These are phyloP conservation scores for Shiraia sp. DNA, from an alignment of 2,329 filamentous ascomycete species.

Conservation along the genomic window DNA sequence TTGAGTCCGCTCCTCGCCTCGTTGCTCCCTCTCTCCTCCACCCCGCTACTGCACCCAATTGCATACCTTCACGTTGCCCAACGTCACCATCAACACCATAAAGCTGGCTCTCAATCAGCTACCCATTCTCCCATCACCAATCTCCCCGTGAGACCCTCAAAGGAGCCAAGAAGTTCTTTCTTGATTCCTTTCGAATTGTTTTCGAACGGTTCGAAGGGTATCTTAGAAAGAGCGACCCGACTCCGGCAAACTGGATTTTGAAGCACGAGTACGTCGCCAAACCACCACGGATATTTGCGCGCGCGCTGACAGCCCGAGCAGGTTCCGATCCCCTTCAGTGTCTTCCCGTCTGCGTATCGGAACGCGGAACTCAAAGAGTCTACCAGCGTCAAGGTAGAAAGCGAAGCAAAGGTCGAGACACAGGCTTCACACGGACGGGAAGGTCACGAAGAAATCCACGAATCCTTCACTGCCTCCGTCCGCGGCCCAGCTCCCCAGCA, in stretches of 20 bases:
- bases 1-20: slow-evolving; percentile 38
- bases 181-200: slow-evolving; percentile 68
- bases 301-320: slow-evolving; percentile 19
- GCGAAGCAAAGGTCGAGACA: slow-evolving; percentile 78
- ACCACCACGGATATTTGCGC: neutral
- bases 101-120: slow-evolving; percentile 38
- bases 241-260: slow-evolving; percentile 99
- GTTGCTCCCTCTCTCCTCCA: slow-evolving; percentile 41
- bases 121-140: slow-evolving; percentile 16
- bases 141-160: slow-evolving; percentile 35
- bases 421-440: slow-evolving; percentile 87
- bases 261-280: slow-evolving; percentile 76
- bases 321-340: slow-evolving; percentile 91
- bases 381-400: slow-evolving; percentile 82
- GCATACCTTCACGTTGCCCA: slow-evolving; percentile 34
- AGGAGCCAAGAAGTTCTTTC: slow-evolving; percentile 58
- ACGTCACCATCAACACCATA: slow-evolving; percentile 32
- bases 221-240: slow-evolving; percentile 74
- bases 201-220: slow-evolving; percentile 59
- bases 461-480: slow-evolving; percentile 55
- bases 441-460: slow-evolving; percentile 83
- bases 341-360: slow-evolving; percentile 98
- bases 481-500: slow-evolving; percentile 11
- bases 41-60: slow-evolving; percentile 46
- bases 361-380: slow-evolving; percentile 59